Conservation (phyloP, 2,329 filamentous ascomycete genomes). For the Ophiostoma triangulosporum region DNA sequence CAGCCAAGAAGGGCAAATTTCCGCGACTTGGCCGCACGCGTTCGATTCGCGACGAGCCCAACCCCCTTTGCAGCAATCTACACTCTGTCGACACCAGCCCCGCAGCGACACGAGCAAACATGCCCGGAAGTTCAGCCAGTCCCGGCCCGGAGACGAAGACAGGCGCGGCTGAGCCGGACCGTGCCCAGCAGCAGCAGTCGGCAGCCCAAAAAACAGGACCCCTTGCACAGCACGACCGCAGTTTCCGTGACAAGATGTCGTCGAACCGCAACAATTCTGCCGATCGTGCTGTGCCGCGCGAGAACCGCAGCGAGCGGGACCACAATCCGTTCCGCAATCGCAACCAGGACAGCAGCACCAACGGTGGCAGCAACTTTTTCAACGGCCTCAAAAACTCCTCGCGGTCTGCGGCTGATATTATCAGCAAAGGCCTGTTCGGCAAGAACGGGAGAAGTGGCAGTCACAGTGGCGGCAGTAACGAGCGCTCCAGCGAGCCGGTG, state of each 20-base stretch:
- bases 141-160: constrained; percentile 14
- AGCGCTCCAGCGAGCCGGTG: constrained; percentile 38
- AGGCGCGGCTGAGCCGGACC: constrained; percentile 20
- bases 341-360: constrained; percentile 21
- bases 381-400: constrained; percentile 60
- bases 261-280: constrained; percentile 56
- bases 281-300: constrained; percentile 43
- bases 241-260: constrained; percentile 54
- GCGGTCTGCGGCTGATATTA: constrained; percentile 63
- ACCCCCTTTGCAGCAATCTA: constrained; percentile 8
- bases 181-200: constrained; percentile 12
- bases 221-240: constrained; percentile 47
- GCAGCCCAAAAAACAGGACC: constrained; percentile 48
- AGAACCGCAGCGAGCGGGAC: constrained; percentile 16
- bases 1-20: constrained; percentile 38
- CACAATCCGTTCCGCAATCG: not conserved
- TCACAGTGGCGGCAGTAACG: constrained; percentile 34
- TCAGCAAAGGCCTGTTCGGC: constrained; percentile 71
- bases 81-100: not conserved
- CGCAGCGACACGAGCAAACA: not conserved
- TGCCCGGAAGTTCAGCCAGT: not conserved
- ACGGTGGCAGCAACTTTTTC: constrained; percentile 54
- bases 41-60: constrained; percentile 34
- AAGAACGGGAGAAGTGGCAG: constrained; percentile 56
- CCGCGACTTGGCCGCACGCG: constrained; percentile 36